Base-by-base conservation (phyloP, 768 basidiomycete genomes). In the Tubosaeta brunneosetosa region DNA sequence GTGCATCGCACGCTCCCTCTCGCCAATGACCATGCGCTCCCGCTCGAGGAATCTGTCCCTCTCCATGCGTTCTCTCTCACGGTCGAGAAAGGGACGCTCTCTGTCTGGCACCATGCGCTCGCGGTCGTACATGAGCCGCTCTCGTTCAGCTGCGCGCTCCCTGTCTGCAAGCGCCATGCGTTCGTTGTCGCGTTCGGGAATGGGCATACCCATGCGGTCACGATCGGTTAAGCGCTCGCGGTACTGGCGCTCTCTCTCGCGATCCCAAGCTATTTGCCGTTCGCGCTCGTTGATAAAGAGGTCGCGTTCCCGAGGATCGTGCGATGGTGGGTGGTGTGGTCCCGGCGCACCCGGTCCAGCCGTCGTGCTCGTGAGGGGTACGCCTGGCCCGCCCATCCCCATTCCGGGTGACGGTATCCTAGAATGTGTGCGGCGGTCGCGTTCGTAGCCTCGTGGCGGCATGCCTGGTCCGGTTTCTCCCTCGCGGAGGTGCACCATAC, bases 291-390 rank as follows among this genome's bases (percentile, higher is more conserved):
- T 55, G 36, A 60, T 54, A 9, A 61, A 34, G 9, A 50, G 16
- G 22, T 66, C 65, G 48, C 63, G 65, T n/a, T 66, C 65, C 25
- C 65, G 62, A 26, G 55, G 54, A 25, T 68, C 68, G 11, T 68
- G 66, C 16, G 49, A 32, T 1, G 61, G 56, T 25, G 58, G 56
- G 16, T 60, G 59, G 19, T 49, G 57, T 40, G 59, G 54, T 34
- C 59, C 61, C 6, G 59, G 59, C 5, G 59, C 58, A 37, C 60
- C 65, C 13, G 60, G 59, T 27, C 62, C 63, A 7, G 54, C 45
- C 6, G 56, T 54, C 13, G 49, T n/a, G 17, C 40, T 34, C 0
- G 49, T 0, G 47, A 49, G 46, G 13, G 52, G 56, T 44, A 52
- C 49, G 8, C 58, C 44, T 1, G 52, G 26, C 0, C 53, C 55